phyloP scores from a whole-genome alignment of 192 early-diverging fungal genomes.

The Coemansia sp. region DNA sequence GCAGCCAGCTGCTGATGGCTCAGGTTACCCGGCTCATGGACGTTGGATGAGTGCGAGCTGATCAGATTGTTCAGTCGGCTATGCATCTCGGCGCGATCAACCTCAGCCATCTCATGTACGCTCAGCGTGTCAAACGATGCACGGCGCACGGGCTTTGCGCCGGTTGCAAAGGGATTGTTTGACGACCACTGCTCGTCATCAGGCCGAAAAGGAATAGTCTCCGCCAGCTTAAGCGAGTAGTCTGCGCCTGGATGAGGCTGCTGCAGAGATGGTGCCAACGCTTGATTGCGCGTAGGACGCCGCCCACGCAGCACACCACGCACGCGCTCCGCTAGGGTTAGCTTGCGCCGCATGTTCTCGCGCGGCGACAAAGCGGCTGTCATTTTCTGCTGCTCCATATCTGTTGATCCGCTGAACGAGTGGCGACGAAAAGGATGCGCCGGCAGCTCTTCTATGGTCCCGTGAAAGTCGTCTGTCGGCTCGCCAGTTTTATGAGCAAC shows the following conservation, averaged over 20 bases:
- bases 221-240: conserved; percentile 5
- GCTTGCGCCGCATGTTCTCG: conserved; percentile 44
- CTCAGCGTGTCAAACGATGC: conserved; percentile 47
- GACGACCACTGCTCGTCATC: neutral
- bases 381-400: conserved; percentile 43
- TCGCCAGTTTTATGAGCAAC: neutral
- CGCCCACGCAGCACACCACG: conserved; percentile 33
- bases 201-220: neutral
- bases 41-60: conserved; percentile 13
- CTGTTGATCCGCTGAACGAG: conserved; percentile 51
- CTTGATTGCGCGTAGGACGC: neutral
- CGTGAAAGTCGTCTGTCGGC: neutral
- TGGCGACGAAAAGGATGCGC: conserved; percentile 31
- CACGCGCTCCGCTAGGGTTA: conserved; percentile 32
- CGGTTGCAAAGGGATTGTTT: conserved; percentile 15
- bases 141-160: conserved; percentile 16
- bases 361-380: conserved; percentile 35
- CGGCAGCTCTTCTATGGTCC: conserved; percentile 12
- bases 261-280: neutral
- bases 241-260: neutral
- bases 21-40: neutral
- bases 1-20: conserved; percentile 1
- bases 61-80: conserved; percentile 41
- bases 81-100: conserved; percentile 36
- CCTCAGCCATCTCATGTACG: conserved; percentile 49